These are phyloP conservation scores for Ceratobasidium sp. DNA, from an alignment of 1,284 basidiomycete genomes.

Conservation along the genomic window DNA sequence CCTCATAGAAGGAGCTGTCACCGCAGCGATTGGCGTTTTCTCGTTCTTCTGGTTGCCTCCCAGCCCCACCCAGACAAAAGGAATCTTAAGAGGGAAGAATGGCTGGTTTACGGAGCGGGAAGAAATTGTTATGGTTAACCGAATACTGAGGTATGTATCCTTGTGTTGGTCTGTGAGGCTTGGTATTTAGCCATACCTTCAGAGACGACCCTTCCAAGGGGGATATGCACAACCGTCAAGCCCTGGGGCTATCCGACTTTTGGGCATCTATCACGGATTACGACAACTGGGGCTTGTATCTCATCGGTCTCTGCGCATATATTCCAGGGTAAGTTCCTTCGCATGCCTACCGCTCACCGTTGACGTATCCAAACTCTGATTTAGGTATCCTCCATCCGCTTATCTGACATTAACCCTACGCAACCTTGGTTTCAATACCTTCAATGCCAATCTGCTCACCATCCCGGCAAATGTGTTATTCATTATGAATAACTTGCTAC, in stretches of 20 bases:
- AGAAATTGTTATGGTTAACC: slow-evolving; percentile 61
- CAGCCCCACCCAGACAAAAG: slow-evolving; percentile 68
- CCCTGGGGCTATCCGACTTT: slow-evolving; percentile 60
- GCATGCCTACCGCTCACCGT: neutral
- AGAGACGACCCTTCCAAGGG: slow-evolving; percentile 73
- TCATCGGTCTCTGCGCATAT: slow-evolving; percentile 25
- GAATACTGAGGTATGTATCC: slow-evolving; percentile 55
- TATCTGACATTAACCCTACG: slow-evolving; percentile 49
- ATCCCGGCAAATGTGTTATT: slow-evolving; percentile 45
- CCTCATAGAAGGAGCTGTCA: slow-evolving; percentile 47
- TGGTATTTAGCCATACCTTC: slow-evolving; percentile 56
- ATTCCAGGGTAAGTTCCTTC: slow-evolving; percentile 16
- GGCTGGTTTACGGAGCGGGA: slow-evolving; percentile 66
- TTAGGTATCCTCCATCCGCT: slow-evolving; percentile 45
- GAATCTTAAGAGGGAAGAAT: slow-evolving; percentile 64
- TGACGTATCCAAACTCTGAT: neutral
- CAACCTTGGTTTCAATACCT: slow-evolving; percentile 48
- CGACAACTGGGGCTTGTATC: slow-evolving; percentile 71
- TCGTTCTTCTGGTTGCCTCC: slow-evolving; percentile 72
- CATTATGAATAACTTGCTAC: slow-evolving; percentile 34
- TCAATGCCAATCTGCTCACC: slow-evolving; percentile 48
- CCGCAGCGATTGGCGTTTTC: slow-evolving; percentile 8
- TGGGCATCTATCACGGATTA: slow-evolving; percentile 67
- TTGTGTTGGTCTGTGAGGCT: neutral
- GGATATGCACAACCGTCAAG: slow-evolving; percentile 78